These are phyloP conservation scores for Lachnum nothofagi DNA, from an alignment of 2,329 filamentous ascomycete genomes.

Conservation along the genomic window DNA sequence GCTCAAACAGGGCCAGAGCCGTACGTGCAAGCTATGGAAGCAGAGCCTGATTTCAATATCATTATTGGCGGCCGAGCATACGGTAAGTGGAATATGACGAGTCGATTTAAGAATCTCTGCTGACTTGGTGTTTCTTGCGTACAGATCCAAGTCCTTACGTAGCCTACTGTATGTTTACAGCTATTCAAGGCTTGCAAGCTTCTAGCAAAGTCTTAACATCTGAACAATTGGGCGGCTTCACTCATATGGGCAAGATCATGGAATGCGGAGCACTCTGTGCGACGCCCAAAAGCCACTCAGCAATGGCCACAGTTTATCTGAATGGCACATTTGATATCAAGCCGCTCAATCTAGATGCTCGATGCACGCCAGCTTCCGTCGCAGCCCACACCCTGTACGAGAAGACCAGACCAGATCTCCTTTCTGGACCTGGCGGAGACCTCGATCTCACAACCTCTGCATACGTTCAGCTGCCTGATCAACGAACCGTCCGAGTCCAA, in stretches of 20 bases:
- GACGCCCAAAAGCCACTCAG: constrained; percentile 35
- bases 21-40: constrained; percentile 39
- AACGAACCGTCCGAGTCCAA: constrained; percentile 37
- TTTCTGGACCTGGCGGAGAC: constrained; percentile 46
- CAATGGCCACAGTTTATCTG: constrained; percentile 32
- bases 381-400: constrained; percentile 52
- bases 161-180: constrained; percentile 35
- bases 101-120: too few species aligned
- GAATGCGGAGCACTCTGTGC: constrained; percentile 45
- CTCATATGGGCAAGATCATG: constrained; percentile 53
- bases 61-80: constrained; percentile 35
- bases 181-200: constrained; percentile 17
- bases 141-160: constrained; percentile 39
- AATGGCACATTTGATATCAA: constrained; percentile 44
- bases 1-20: constrained; percentile 45
- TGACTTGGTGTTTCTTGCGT: too few species aligned
- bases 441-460: constrained; percentile 38
- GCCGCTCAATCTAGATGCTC: constrained; percentile 36
- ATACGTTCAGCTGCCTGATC: constrained; percentile 41
- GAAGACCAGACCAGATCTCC: constrained; percentile 47
- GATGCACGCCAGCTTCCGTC: constrained; percentile 45
- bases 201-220: background rate
- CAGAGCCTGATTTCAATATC: constrained; percentile 39
- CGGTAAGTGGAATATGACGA: too few species aligned
- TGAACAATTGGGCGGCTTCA: constrained; percentile 34